Conservation (phyloP, 164 flowering plant species). For the Stephania japonica region DNA sequence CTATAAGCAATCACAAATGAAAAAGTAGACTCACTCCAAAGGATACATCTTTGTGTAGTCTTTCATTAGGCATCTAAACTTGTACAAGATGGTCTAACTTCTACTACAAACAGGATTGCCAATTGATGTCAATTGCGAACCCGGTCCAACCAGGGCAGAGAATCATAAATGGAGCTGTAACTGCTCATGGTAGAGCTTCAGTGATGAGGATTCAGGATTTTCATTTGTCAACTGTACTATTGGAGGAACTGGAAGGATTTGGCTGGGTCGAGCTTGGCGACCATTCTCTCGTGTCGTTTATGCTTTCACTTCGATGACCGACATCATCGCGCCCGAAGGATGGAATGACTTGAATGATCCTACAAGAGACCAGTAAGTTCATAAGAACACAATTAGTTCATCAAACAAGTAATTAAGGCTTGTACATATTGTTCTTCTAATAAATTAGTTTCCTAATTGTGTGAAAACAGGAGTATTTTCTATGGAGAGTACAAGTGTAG, state of each 20-base stretch:
- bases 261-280: slow-evolving; percentile 96
- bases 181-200: slow-evolving; percentile 73
- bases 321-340: slow-evolving; percentile 83
- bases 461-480: slow-evolving; percentile 54
- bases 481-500: slow-evolving; percentile 83
- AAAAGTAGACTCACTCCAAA: not conserved
- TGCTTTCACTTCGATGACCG: slow-evolving; percentile 59
- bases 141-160: slow-evolving; percentile 54
- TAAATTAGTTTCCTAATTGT: not conserved
- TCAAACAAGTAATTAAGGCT: not conserved
- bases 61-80: not conserved
- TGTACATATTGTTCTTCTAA: not conserved
- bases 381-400: not conserved
- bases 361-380: slow-evolving; percentile 63
- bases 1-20: not conserved
- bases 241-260: slow-evolving; percentile 82
- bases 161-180: slow-evolving; percentile 59
- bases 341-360: slow-evolving; percentile 93
- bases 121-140: slow-evolving; percentile 64
- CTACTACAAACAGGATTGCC: slow-evolving; percentile 42
- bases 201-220: slow-evolving; percentile 77
- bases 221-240: slow-evolving; percentile 61
- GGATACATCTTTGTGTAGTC: not conserved
- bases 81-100: not conserved
- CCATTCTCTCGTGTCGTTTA: slow-evolving; percentile 81